phyloP scores from a whole-genome alignment of 2,329 filamentous ascomycete species.

The Phaeosphaeriaceae sp. region DNA sequence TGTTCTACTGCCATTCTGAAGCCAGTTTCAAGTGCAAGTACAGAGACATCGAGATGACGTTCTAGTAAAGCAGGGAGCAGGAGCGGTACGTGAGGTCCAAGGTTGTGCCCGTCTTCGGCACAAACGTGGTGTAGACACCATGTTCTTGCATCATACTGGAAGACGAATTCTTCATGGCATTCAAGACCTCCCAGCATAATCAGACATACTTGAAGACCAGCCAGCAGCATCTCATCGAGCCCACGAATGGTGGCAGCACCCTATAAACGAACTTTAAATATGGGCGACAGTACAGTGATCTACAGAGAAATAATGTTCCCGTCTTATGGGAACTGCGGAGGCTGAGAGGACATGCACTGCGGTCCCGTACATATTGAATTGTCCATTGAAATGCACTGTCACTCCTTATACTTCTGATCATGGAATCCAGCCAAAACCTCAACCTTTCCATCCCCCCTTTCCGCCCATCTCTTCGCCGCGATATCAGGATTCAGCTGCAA shows the following conservation, averaged over 20 bases:
- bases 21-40: background rate
- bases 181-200: slow-evolving; percentile 1
- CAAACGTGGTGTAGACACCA: background rate
- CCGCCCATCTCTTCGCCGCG: slow-evolving; percentile 30
- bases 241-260: too few species aligned
- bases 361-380: too few species aligned
- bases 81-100: background rate
- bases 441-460: slow-evolving; percentile 32
- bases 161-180: background rate
- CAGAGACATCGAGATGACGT: background rate
- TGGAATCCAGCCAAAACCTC: slow-evolving; percentile 31
- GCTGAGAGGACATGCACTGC: too few species aligned
- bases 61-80: background rate
- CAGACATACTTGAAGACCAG: too few species aligned
- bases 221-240: too few species aligned
- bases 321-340: too few species aligned
- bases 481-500: slow-evolving; percentile 33
- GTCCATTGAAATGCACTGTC: background rate
- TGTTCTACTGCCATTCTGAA: background rate
- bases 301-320: too few species aligned
- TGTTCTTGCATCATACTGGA: background rate
- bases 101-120: background rate
- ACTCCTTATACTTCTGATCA: slow-evolving; percentile 12
- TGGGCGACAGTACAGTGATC: too few species aligned
- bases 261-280: too few species aligned